Base-by-base conservation (phyloP, 75 land plant species). In the Selaginella tamariscina region DNA sequence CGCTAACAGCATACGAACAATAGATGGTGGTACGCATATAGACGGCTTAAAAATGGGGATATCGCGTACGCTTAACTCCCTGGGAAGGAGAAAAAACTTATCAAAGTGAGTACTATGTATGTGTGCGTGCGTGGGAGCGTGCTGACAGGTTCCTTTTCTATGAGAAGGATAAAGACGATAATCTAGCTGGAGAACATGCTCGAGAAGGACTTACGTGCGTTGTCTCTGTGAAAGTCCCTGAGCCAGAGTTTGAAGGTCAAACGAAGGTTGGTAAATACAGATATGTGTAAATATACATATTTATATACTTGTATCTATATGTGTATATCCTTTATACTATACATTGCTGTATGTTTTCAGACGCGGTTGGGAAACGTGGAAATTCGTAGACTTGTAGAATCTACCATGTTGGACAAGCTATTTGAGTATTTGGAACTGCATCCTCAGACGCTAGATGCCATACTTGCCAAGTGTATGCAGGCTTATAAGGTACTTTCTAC, bases 221-320 rank as follows among this genome's bases (percentile, higher is more conserved):
- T n/a, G 77, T 95, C 65, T 80, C 99, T 22, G 99, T 95, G 30
- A 95, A 87, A 74, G 88, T 95, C 73, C 82, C 91, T 68, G 87
- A 84, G 72, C 99, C 99, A 29, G 99, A 95, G 68, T 95, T 95
- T 78, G 99, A 95, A 79, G 99, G 99, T 13, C 99, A 95, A 77
- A 95, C 99, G 30, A 95, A 95, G 91, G 99, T 95, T 56, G 32
- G 30, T 33, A n/a, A n/a, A n/a, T n/a, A n/a, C n/a, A n/a, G n/a
- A n/a, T n/a, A n/a, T n/a, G n/a, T n/a, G n/a, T n/a, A n/a, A n/a
- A n/a, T n/a, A n/a, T n/a, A n/a, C n/a, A n/a, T n/a, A n/a, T n/a
- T n/a, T n/a, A n/a, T n/a, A n/a, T n/a, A n/a, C n/a, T n/a, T n/a
- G n/a, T n/a, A n/a, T n/a, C n/a, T n/a, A n/a, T n/a, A n/a, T n/a